Conservation (phyloP, 495 filamentous ascomycete genomes). For the Xylaria telfairii region DNA sequence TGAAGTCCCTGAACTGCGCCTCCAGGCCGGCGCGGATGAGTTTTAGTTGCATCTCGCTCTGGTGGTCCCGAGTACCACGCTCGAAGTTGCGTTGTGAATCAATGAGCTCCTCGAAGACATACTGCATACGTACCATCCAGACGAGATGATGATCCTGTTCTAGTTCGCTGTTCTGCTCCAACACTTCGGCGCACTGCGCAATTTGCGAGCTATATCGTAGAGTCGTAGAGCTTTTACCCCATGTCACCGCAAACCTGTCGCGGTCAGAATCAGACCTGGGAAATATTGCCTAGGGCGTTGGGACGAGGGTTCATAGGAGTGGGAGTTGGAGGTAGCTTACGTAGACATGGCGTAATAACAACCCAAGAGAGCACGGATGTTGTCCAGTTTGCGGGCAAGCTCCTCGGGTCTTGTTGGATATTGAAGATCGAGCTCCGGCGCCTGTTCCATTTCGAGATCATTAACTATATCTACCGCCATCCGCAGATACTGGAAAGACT, state of each 20-base stretch:
- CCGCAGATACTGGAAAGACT: slow-evolving; percentile 49
- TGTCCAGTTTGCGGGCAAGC: slow-evolving; percentile 36
- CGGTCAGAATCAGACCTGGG: background rate
- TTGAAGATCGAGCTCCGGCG: slow-evolving; percentile 34
- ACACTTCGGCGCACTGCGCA: slow-evolving; percentile 41
- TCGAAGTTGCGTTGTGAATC: slow-evolving; percentile 35
- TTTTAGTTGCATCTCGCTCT: slow-evolving; percentile 45
- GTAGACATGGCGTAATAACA: slow-evolving; percentile 46
- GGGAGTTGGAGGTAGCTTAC: slow-evolving; percentile 31
- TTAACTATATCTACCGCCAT: slow-evolving; percentile 55
- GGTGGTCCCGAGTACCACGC: slow-evolving; percentile 26
- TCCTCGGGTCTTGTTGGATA: slow-evolving; percentile 14
- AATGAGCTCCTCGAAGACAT: slow-evolving; percentile 45
- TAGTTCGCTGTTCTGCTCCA: slow-evolving; percentile 39
- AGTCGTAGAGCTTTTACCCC: slow-evolving; percentile 34
- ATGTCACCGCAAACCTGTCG: slow-evolving; percentile 41
- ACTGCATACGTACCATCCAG: slow-evolving; percentile 49
- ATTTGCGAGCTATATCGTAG: slow-evolving; percentile 44
- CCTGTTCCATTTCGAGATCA: slow-evolving; percentile 50
- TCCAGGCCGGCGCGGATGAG: slow-evolving; percentile 52
- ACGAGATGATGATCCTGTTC: slow-evolving; percentile 46
- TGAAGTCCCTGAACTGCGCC: slow-evolving; percentile 47
- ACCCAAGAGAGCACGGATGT: slow-evolving; percentile 47
- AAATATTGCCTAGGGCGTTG: background rate
- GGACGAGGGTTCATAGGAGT: background rate